Conservation (phyloP, 2,329 filamentous ascomycete species). For the Fusarium phyllophilum region DNA sequence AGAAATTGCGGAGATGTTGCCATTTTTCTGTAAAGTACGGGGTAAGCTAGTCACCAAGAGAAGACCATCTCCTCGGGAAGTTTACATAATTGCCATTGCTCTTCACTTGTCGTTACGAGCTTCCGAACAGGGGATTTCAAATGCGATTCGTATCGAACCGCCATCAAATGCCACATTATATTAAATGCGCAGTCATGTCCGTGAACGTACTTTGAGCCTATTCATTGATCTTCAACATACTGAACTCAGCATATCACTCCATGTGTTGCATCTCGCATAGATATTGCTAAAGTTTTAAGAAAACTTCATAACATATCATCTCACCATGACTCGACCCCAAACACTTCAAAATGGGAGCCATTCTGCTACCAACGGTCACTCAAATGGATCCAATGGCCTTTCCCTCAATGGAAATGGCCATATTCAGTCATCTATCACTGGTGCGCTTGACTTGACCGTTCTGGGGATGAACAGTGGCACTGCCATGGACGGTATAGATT, state of each 20-base stretch:
- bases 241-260: background rate
- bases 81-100: background rate
- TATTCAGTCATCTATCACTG: background rate
- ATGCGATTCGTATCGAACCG: background rate
- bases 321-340: background rate
- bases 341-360: background rate
- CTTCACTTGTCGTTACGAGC: background rate
- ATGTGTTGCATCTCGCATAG: background rate
- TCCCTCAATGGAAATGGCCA: background rate
- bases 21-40: background rate
- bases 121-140: background rate
- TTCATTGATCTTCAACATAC: background rate
- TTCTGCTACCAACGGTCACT: background rate
- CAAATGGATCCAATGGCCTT: background rate
- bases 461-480: slow-evolving; percentile 61
- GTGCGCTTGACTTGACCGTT: slow-evolving; percentile 58
- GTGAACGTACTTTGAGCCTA: background rate
- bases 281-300: background rate
- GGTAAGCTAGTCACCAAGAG: background rate
- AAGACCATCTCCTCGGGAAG: background rate
- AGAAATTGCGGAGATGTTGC: background rate
- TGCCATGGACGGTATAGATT: slow-evolving; percentile 67
- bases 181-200: background rate
- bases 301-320: background rate
- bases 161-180: background rate